A percentile compares a stretch with the other conserved stretches of the same genome.
Conservation (phyloP, 2,329 filamentous ascomycete genomes). For the Shiraia sp. region DNA sequence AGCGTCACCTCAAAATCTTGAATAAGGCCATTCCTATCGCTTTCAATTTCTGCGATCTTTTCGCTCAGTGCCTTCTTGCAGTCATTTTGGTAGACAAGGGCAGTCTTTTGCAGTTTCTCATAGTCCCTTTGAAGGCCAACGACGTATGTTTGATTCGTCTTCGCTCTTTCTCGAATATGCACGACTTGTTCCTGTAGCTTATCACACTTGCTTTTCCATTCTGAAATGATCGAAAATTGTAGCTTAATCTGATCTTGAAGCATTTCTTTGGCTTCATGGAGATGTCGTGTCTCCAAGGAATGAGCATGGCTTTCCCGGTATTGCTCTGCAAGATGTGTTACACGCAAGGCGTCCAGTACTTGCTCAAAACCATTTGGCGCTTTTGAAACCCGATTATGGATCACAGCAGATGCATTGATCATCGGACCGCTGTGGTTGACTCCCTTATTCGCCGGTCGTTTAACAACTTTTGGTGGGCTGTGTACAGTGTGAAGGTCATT, state of each 20-base stretch:
- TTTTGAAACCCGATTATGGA: not conserved
- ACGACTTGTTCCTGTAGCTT: slow-evolving; percentile 3
- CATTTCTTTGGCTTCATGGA: slow-evolving; percentile 8
- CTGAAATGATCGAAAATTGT: slow-evolving; percentile 12
- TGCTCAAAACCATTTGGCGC: slow-evolving; percentile 6
- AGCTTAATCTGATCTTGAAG: slow-evolving; percentile 11
- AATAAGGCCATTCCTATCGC: slow-evolving; percentile 23
- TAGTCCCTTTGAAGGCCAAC: slow-evolving; percentile 35
- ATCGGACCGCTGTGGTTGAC: not conserved
- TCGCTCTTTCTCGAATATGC: slow-evolving; percentile 17
- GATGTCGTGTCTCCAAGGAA: slow-evolving; percentile 1
- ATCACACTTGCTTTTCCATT: slow-evolving; percentile 9
- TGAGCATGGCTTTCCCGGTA: slow-evolving; percentile 12
- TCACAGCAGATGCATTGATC: not conserved
- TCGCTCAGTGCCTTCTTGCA: slow-evolving; percentile 14
- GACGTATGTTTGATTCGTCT: slow-evolving; percentile 27
- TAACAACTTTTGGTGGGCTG: slow-evolving; percentile 5
- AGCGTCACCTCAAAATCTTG: slow-evolving; percentile 14
- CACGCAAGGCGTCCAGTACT: slow-evolving; percentile 8
- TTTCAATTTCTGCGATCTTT: slow-evolving; percentile 22
- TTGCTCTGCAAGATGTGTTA: slow-evolving; percentile 13
- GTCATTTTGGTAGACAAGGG: slow-evolving; percentile 11
- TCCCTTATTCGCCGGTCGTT: slow-evolving; percentile 11
- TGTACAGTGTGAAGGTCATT: too few relatives aligned
- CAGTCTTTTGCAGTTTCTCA: slow-evolving; percentile 20